Evolutionary conservation across 1,284 basidiomycete genomes (phyloP).

Genomic region (Cryptococcus amylolentus): DNA sequence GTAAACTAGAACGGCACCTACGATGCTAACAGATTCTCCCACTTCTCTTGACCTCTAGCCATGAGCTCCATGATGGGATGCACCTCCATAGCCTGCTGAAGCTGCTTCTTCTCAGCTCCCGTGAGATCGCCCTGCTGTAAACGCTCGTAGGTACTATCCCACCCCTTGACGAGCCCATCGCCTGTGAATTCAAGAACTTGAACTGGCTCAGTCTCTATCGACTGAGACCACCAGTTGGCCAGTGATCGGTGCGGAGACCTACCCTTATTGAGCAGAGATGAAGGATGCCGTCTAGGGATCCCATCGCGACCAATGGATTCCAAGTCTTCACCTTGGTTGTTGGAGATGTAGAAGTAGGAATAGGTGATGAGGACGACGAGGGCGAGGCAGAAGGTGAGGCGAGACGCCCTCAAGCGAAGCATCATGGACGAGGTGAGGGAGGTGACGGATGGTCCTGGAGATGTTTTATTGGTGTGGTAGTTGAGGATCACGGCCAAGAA

Average conservation of each 20-base stretch:
- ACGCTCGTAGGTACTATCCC: slow-evolving; percentile 24
- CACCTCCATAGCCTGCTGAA: slow-evolving; percentile 17
- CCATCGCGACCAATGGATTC: neutral
- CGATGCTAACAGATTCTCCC: slow-evolving; percentile 37
- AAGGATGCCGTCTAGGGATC: neutral
- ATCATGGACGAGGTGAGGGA: slow-evolving; percentile 1
- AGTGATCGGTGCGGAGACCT: slow-evolving; percentile 8
- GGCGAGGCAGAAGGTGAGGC: slow-evolving; percentile 14
- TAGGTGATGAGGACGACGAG: slow-evolving; percentile 17
- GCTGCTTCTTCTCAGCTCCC: slow-evolving; percentile 20
- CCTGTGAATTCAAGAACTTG: slow-evolving; percentile 15
- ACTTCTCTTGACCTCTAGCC: slow-evolving; percentile 30
- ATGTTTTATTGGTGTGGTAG: too few species aligned
- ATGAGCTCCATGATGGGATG: slow-evolving; percentile 46
- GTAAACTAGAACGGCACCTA: slow-evolving; percentile 14
- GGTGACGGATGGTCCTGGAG: neutral
- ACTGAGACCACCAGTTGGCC: slow-evolving; percentile 6
- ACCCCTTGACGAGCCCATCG: slow-evolving; percentile 35
- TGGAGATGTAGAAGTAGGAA: slow-evolving; percentile 16
- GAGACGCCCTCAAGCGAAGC: slow-evolving; percentile 22
- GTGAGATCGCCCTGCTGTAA: slow-evolving; percentile 9
- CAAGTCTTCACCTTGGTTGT: neutral
- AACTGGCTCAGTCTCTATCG: neutral
- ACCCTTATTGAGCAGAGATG: slow-evolving; percentile 2
- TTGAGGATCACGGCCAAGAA: neutral